phyloP scores from a whole-genome alignment of 2,329 filamentous ascomycete species.

The Neurospora sp. region DNA sequence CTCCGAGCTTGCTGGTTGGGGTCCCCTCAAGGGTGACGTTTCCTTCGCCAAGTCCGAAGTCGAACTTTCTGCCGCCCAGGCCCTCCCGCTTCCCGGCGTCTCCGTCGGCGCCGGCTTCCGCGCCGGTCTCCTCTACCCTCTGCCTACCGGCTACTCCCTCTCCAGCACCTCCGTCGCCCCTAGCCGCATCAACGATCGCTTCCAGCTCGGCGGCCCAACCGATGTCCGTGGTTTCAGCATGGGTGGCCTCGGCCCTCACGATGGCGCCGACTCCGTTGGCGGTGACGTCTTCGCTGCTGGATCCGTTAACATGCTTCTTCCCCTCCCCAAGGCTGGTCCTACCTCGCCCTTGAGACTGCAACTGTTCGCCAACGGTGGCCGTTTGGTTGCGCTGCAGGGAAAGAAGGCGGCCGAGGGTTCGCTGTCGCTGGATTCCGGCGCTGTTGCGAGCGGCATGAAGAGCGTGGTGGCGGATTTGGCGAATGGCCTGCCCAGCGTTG shows the following conservation, averaged over 20 bases:
- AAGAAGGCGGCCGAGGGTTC: constrained; percentile 32
- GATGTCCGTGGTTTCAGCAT: constrained; percentile 91
- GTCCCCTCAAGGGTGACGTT: constrained; percentile 76
- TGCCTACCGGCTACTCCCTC: constrained; percentile 52
- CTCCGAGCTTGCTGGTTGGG: constrained; percentile 79
- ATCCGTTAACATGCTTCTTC: constrained; percentile 75
- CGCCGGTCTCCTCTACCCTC: constrained; percentile 72
- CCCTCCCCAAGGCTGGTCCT: constrained; percentile 69
- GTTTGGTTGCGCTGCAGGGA: constrained; percentile 66
- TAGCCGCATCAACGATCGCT: constrained; percentile 86
- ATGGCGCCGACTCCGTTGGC: constrained; percentile 76
- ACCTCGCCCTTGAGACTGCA: constrained; percentile 83
- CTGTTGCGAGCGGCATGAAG: constrained; percentile 44
- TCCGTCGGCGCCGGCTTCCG: constrained; percentile 76
- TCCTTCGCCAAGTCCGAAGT: constrained; percentile 90
- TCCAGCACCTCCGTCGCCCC: constrained; percentile 42
- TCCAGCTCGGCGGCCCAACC: constrained; percentile 87
- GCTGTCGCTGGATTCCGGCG: constrained; percentile 30
- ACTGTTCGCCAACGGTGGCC: constrained; percentile 82
- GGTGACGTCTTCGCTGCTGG: constrained; percentile 89
- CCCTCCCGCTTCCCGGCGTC: constrained; percentile 61
- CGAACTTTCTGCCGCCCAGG: constrained; percentile 67
- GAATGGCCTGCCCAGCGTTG: constrained; percentile 71
- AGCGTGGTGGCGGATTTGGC: constrained; percentile 60
- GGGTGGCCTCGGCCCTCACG: constrained; percentile 78